Conservation (phyloP, 345 rosid genomes). For the Boechera divaricarpa region DNA sequence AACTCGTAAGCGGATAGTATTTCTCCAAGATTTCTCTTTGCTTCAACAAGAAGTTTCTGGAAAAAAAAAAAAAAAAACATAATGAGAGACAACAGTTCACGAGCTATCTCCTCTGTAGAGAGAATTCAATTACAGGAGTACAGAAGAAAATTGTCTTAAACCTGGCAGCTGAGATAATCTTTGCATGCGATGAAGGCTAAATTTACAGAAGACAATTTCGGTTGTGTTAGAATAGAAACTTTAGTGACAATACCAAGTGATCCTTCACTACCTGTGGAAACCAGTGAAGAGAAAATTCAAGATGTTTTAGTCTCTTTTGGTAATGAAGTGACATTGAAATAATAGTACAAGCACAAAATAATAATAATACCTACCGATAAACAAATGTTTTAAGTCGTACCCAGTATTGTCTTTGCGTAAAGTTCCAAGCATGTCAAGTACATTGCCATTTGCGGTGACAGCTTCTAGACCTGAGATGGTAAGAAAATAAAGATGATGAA, state of each 20-base stretch:
- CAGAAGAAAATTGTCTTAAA: conserved; percentile 36
- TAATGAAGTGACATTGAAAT: conserved; percentile 18
- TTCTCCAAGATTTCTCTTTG: conserved; percentile 92
- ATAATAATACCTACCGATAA: conserved; percentile 63
- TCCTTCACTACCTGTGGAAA: conserved; percentile 81
- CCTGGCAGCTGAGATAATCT: conserved; percentile 94
- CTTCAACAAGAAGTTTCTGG: conserved; percentile 84
- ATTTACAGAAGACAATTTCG: conserved; percentile 79
- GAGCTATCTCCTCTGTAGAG: conserved; percentile 10
- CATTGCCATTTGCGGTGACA: conserved; percentile 89
- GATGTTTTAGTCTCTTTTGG: conserved; percentile 13
- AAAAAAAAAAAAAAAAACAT: conserved; percentile 26
- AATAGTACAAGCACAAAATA: background rate
- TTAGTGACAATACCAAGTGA: conserved; percentile 94
- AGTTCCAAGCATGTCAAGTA: conserved; percentile 93
- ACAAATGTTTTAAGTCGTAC: conserved; percentile 92
- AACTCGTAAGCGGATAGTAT: conserved; percentile 91
- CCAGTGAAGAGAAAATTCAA: background rate
- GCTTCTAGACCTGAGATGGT: conserved; percentile 74
- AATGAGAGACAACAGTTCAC: conserved; percentile 1
- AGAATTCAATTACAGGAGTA: background rate
- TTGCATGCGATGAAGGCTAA: conserved; percentile 87
- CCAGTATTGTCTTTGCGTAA: conserved; percentile 98
- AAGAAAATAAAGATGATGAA: conserved; percentile 1
- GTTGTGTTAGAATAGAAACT: conserved; percentile 88